These are phyloP conservation scores for Striga asiatica DNA, from an alignment of 257 asterid species.

Conservation along the genomic window DNA sequence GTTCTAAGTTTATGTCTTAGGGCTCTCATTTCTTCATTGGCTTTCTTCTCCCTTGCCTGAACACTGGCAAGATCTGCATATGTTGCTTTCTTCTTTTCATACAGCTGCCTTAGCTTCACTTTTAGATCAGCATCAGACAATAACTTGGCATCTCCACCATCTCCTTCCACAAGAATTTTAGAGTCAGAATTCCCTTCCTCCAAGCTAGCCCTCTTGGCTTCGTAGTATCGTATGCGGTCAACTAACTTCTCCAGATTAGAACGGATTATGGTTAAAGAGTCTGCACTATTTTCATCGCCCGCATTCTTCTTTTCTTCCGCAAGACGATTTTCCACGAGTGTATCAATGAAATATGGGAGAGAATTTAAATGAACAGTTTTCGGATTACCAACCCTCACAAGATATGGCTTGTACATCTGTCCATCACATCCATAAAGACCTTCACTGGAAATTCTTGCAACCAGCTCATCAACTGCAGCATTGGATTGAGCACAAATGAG, in stretches of 20 bases:
- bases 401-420: constrained; percentile 64
- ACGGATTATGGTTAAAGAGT: constrained; percentile 43
- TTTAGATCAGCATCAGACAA: constrained; percentile 60
- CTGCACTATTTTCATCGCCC: constrained; percentile 41
- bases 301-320: constrained; percentile 44
- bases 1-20: constrained; percentile 72
- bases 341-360: constrained; percentile 77
- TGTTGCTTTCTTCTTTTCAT: constrained; percentile 57
- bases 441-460: constrained; percentile 70
- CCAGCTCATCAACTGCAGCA: constrained; percentile 98
- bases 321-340: constrained; percentile 76
- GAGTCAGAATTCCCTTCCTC: constrained; percentile 43
- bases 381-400: constrained; percentile 91
- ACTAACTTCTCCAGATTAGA: constrained; percentile 74
- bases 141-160: constrained; percentile 36
- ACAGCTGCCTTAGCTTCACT: constrained; percentile 56
- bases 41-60: constrained; percentile 75
- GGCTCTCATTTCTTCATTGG: constrained; percentile 71
- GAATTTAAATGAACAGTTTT: constrained; percentile 89
- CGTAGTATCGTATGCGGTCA: constrained; percentile 68
- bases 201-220: constrained; percentile 68
- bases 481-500: constrained; percentile 98
- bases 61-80: constrained; percentile 62
- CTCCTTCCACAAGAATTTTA: constrained; percentile 35
- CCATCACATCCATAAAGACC: constrained; percentile 80